These are phyloP conservation scores for Pittosporum tobira DNA, from an alignment of 129 eudicot genomes.

Conservation along the genomic window DNA sequence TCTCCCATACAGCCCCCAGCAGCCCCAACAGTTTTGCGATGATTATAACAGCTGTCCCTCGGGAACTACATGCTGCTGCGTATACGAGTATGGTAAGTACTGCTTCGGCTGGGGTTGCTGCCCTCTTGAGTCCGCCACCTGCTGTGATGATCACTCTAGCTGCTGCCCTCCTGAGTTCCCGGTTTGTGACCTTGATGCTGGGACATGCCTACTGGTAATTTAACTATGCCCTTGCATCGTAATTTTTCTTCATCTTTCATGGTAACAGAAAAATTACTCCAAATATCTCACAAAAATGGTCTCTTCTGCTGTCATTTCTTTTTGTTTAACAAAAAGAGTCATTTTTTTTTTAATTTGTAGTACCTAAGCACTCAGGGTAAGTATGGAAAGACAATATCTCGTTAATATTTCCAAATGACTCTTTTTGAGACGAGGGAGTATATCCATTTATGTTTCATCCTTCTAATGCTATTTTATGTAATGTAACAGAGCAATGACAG, in stretches of 20 bases:
- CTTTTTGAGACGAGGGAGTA: no score
- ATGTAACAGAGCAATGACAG: constrained; percentile 56
- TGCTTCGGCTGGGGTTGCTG: constrained; percentile 93
- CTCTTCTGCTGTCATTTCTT: no score
- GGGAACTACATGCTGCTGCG: constrained; percentile 68
- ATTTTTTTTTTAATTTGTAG: no score
- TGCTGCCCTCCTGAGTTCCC: constrained; percentile 87
- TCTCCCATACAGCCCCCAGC: constrained; percentile 14
- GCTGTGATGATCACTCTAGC: constrained; percentile 79
- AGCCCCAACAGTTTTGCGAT: constrained; percentile 48
- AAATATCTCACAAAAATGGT: no score
- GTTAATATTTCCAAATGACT: no score
- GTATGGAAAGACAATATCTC: no score
- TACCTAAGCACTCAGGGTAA: no score
- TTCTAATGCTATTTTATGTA: constrained; percentile 6
- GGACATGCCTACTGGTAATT: constrained; percentile 61
- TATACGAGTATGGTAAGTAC: constrained; percentile 39
- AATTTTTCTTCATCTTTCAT: neutral
- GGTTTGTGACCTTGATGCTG: constrained; percentile 48
- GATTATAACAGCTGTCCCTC: constrained; percentile 58
- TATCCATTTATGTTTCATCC: neutral
- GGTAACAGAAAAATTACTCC: no score
- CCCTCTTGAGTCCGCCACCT: constrained; percentile 59
- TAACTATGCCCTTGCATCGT: neutral
- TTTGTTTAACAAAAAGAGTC: no score